Conservation (phyloP, 352 stramenopile genomes). For the Phytophthora brassicae region DNA sequence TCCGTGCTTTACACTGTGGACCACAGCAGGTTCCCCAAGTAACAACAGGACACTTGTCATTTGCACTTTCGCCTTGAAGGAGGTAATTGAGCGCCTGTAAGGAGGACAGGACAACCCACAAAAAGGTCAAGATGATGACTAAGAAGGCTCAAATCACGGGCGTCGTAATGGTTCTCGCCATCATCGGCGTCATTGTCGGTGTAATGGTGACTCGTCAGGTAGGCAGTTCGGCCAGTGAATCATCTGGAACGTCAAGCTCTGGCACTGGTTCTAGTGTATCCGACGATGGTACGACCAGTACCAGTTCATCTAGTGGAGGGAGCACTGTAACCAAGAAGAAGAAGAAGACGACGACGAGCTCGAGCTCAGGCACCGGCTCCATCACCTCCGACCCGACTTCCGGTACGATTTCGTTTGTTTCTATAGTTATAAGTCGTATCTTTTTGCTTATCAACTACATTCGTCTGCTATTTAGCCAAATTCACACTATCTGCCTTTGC, state of each 20-base stretch:
- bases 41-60: conserved; percentile 9
- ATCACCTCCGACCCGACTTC: conserved; percentile 62
- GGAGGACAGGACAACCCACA: conserved; percentile 22
- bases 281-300: conserved; percentile 14
- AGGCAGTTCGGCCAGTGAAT: conserved; percentile 30
- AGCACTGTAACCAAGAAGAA: conserved; percentile 31
- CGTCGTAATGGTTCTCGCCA: conserved; percentile 45
- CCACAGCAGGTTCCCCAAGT: too few species aligned
- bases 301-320: conserved; percentile 23
- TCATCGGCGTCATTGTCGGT: conserved; percentile 49
- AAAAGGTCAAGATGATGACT: conserved; percentile 27
- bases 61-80: conserved; percentile 33
- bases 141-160: conserved; percentile 43
- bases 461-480: conserved; percentile 22
- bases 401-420: conserved; percentile 12
- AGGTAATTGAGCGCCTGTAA: conserved; percentile 20
- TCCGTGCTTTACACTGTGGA: not conserved
- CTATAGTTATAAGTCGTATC: too few species aligned
- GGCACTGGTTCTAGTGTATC: conserved; percentile 17
- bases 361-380: conserved; percentile 19
- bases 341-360: conserved; percentile 27
- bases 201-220: conserved; percentile 37
- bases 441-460: not conserved
- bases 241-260: conserved; percentile 19
- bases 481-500: conserved; percentile 49